Conservation (phyloP, 2,329 filamentous ascomycete species). For the Juglanconis oblonga region DNA sequence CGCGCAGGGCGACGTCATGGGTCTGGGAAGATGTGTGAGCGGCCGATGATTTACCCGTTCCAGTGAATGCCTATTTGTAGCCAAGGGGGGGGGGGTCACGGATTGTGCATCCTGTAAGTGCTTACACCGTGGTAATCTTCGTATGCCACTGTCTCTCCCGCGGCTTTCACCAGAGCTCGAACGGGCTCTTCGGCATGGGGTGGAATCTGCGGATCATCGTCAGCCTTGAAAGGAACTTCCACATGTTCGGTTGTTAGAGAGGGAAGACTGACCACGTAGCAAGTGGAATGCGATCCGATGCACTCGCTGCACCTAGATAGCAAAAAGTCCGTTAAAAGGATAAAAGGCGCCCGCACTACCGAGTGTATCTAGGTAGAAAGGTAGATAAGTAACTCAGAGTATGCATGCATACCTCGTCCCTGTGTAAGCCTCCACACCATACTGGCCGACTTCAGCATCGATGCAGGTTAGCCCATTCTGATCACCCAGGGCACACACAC, state of each 20-base stretch:
- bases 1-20: background rate
- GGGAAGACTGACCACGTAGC: background rate
- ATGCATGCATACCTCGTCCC: background rate
- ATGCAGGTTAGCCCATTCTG: background rate
- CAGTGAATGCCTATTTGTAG: background rate
- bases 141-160: background rate
- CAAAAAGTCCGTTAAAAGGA: too few species aligned
- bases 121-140: background rate
- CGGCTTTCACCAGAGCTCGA: background rate
- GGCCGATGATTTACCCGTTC: background rate
- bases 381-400: background rate
- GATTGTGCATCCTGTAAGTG: background rate
- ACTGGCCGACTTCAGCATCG: background rate
- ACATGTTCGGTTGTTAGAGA: too few species aligned
- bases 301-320: background rate
- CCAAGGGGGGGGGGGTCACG: too few species aligned
- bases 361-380: too few species aligned
- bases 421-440: background rate
- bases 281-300: constrained; percentile 2
- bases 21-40: background rate
- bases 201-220: background rate
- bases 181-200: background rate
- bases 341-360: too few species aligned
- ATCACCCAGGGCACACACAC: too few species aligned
- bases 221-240: background rate